Base-by-base conservation (phyloP, 495 filamentous ascomycete species). In the Entonaema liquescens region DNA sequence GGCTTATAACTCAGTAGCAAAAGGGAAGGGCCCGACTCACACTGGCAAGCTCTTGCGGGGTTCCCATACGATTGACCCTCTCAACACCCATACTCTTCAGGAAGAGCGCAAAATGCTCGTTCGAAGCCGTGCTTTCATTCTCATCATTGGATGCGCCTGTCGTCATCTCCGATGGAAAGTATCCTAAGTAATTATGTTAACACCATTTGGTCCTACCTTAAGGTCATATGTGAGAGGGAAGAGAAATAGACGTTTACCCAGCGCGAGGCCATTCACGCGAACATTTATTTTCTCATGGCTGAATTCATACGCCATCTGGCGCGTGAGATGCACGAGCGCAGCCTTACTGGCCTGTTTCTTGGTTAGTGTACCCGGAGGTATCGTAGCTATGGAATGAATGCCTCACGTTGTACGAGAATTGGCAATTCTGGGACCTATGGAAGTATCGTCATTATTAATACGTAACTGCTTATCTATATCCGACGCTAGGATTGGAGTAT, bases 81-180 rank as follows among this genome's bases (percentile, higher is more conserved):
- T 58, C 72, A 0, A 23, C 38, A 1, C 70, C 72, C 29, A 75
- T 59, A 42, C 29, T 21, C 49, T 62, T 33, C 70, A 75, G 47
- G 12, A 67, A 56, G 7, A 33, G 5, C 36, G 33, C 44, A 44
- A 71, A 73, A 0, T 17, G 6, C 29, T 71, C 59, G 15, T 35
- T 57, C 13, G 35, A 26, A 9, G 50, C 2, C 15, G 15, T 35
- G 56, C 70, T 93, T 72, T 92, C 83, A 55, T 80, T 79, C 11
- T 85, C 79, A 28, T 85, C 85, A 61, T 82, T 84, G 0, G 75
- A 77, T 50, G 77, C 77, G 5, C 80, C 80, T n/a, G 86, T 81
- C 49, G 89, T 91, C 88, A 91, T 85, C 52, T 86, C 92, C 70
- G 90, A 93, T 13, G 92, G 92, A 74, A 95, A 82, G 33, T 75